phyloP scores from a whole-genome alignment of 164 flowering plant genomes.

The Buxus sempervirens region DNA sequence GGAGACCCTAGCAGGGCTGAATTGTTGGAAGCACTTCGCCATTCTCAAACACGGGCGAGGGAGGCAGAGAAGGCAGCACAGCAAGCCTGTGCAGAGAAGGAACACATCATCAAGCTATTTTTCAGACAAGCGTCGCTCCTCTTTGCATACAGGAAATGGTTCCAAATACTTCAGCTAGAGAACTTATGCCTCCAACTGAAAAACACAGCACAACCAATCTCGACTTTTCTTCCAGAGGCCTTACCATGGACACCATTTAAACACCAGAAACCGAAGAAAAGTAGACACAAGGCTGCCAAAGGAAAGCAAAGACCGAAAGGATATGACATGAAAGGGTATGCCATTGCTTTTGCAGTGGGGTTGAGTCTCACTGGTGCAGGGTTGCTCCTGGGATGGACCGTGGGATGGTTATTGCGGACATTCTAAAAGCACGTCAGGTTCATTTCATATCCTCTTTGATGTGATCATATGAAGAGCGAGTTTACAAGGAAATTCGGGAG shows the following conservation, averaged over 20 bases:
- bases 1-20: conserved; percentile 54
- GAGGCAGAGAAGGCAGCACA: conserved; percentile 87
- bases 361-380: conserved; percentile 72
- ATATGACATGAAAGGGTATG: conserved; percentile 26
- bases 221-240: conserved; percentile 25
- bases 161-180: conserved; percentile 57
- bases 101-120: conserved; percentile 72
- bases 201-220: conserved; percentile 27
- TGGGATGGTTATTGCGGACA: conserved; percentile 63
- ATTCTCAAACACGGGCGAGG: conserved; percentile 94
- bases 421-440: conserved; percentile 18
- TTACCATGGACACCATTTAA: conserved; percentile 41
- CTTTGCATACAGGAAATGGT: conserved; percentile 87
- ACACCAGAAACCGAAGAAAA: conserved; percentile 27
- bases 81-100: conserved; percentile 68
- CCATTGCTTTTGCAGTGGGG: conserved; percentile 52
- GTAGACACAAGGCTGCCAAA: conserved; percentile 22
- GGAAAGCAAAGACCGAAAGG: conserved; percentile 18
- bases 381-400: conserved; percentile 70
- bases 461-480: conserved; percentile 8
- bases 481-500: neutral
- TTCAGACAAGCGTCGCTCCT: conserved; percentile 84
- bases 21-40: conserved; percentile 79
- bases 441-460: neutral
- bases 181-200: conserved; percentile 41